A percentile compares a stretch with the other conserved stretches of the same genome.
Conservation (phyloP, 768 basidiomycete genomes). For the Gymnopilus dilepis region DNA sequence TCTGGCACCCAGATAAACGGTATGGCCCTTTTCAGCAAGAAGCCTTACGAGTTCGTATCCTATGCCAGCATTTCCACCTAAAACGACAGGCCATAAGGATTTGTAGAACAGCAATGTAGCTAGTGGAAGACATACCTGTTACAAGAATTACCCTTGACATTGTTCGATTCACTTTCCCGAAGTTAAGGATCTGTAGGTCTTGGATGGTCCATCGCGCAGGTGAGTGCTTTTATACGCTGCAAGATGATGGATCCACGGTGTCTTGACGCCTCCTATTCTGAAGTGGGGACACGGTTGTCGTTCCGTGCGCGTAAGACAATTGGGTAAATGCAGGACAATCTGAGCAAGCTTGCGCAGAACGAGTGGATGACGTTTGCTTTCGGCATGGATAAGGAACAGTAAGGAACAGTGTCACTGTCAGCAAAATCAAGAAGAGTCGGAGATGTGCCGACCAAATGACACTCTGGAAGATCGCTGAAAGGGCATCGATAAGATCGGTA, state of each 20-base stretch:
- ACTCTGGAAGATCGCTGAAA: too few relatives aligned
- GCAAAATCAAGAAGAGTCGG: too few relatives aligned
- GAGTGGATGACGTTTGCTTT: not conserved
- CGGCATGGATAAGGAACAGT: not conserved
- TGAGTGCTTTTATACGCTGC: not conserved
- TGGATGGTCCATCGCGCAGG: too few relatives aligned
- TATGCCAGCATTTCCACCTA: slow-evolving; percentile 51
- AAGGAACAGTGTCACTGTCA: too few relatives aligned
- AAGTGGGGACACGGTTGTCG: not conserved
- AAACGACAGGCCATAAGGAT: not conserved
- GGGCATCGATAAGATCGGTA: too few relatives aligned
- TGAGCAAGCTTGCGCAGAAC: not conserved
- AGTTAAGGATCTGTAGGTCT: not conserved
- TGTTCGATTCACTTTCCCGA: not conserved
- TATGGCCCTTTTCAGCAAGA: slow-evolving; percentile 47
- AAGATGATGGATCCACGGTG: not conserved
- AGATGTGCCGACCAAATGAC: too few relatives aligned
- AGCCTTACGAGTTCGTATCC: slow-evolving; percentile 50
- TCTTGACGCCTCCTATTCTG: not conserved
- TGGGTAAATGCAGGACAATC: not conserved
- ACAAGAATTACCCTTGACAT: slow-evolving; percentile 46
- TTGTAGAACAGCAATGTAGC: not conserved
- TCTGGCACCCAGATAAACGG: slow-evolving; percentile 48
- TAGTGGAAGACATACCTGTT: slow-evolving; percentile 35
- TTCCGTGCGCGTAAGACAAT: not conserved